Evolutionary conservation across 2,329 filamentous ascomycete genomes (phyloP), one percentile per base, ranked within the genome.

Genomic region (Didymella keratinophila): DNA sequence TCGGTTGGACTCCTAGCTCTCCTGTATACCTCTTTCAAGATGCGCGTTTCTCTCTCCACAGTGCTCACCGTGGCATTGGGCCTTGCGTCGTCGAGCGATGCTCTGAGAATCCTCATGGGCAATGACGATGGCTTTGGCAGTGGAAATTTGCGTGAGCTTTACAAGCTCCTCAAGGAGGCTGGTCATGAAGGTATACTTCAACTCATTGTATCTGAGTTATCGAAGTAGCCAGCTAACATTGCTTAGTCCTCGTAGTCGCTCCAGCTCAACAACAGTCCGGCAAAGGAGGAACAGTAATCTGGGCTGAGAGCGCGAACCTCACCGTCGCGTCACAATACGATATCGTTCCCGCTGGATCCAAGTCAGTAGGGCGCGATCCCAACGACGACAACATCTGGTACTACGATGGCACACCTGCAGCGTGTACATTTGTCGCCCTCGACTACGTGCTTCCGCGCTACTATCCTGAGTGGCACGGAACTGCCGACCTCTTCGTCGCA

Each of bases 341-440:
- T 61, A 73, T 83, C 36, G 67, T 84, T 34, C 79, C 80, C 36
- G 73, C 77, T 2, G 82, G 82, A 5, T 75, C 79, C 0, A 81
- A 81, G 3, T 80, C 81, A 0, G 59, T 84, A 23, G 84, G 85
- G 44, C 76, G 73, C 16, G 83, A 86, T 62, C 83, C 83, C 12
- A 68, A 71, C 20, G 82, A 86, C 56, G 75, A 76, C 51, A 79
- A 84, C 59, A 84, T 87, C 62, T 87, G 83, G 83, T 86, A 87
- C 67, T 87, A 86, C 72, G 84, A 86, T 52, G 84, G 84, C 21
- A 87, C 84, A 0, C 83, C 85, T 0, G 83, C 82, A 0, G 81
- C 84, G 0, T 84, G 82, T 64, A 83, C 82, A 1, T 82, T 86
- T 56, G 82, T 87, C 5, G 84, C 80, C 2, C 78, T 86, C 6